These are phyloP conservation scores for Candida broadrunensis DNA, from an alignment of 805 yeast species.

Conservation along the genomic window DNA sequence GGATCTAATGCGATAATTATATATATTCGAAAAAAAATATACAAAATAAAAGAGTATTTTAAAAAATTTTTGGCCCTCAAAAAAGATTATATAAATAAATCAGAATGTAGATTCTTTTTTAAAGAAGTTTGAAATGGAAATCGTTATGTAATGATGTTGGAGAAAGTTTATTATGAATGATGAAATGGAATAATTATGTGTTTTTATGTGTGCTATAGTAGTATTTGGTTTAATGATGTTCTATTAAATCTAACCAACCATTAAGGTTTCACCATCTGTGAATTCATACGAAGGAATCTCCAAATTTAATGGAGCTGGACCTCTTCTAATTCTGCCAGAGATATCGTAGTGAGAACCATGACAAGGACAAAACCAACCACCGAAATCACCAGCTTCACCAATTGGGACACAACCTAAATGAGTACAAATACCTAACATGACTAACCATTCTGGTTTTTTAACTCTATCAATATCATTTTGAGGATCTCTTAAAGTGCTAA, in stretches of 20 bases:
- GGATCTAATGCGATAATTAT: neutral
- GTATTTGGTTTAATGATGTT: too few relatives aligned
- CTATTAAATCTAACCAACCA: slow-evolving; percentile 86
- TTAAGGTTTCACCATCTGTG: slow-evolving; percentile 69
- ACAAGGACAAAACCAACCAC: slow-evolving; percentile 99
- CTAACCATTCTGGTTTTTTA: slow-evolving; percentile 95
- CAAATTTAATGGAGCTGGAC: slow-evolving; percentile 99
- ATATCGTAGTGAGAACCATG: slow-evolving; percentile 99
- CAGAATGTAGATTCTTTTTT: too few relatives aligned
- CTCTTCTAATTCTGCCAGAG: slow-evolving; percentile 99
- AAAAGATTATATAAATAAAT: too few relatives aligned
- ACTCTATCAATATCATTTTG: slow-evolving; percentile 92
- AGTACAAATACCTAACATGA: slow-evolving; percentile 99
- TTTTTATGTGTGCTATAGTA: too few relatives aligned
- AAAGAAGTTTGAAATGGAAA: too few relatives aligned
- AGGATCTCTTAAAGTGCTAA: slow-evolving; percentile 85
- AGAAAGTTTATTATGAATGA: too few relatives aligned
- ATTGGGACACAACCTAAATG: slow-evolving; percentile 99
- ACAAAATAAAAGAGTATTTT: neutral
- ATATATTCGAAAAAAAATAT: slow-evolving; percentile 1
- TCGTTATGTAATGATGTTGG: too few relatives aligned
- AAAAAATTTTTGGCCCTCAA: too few relatives aligned
- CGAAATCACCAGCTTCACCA: slow-evolving; percentile 99
- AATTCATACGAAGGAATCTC: slow-evolving; percentile 93
- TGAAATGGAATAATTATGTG: too few relatives aligned